A percentile compares a stretch with the other conserved stretches of the same genome.
phyloP scores from a whole-genome alignment of 1,284 basidiomycete species.

The Malassezia yamatoensis region DNA sequence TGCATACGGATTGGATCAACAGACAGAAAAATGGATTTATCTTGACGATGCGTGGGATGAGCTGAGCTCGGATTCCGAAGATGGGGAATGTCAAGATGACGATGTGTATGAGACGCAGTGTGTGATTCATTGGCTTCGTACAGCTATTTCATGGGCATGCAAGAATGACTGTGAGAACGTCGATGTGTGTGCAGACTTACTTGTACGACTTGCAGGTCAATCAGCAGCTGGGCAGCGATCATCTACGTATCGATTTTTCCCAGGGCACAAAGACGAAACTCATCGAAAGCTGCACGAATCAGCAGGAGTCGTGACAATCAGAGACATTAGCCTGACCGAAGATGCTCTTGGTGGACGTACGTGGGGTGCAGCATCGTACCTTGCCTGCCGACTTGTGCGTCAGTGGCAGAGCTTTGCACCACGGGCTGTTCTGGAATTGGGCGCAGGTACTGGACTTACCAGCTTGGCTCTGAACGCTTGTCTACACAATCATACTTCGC shows the following conservation, averaged over 20 bases:
- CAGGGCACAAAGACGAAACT: neutral
- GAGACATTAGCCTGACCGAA: constrained; percentile 28
- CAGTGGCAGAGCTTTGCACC: constrained; percentile 8
- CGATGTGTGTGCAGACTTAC: constrained; percentile 6
- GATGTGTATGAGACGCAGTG: constrained; percentile 14
- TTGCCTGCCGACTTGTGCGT: constrained; percentile 27
- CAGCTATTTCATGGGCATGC: constrained; percentile 9
- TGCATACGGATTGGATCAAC: too few species aligned
- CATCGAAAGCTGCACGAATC: neutral
- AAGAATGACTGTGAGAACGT: neutral
- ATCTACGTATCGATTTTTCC: constrained; percentile 9
- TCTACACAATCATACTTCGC: constrained; percentile 1
- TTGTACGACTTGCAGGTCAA: constrained; percentile 11
- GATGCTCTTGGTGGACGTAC: constrained; percentile 38
- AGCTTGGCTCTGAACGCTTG: constrained; percentile 27
- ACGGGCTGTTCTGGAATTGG: constrained; percentile 31
- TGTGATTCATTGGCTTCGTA: constrained; percentile 10
- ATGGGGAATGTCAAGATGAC: neutral
- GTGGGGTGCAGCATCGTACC: constrained; percentile 40
- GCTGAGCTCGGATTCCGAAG: too few species aligned
- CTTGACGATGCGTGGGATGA: neutral
- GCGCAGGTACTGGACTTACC: constrained; percentile 40
- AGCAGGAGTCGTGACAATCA: constrained; percentile 18
- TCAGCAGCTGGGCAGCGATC: constrained; percentile 3
- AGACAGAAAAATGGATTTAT: too few species aligned